Conservation (phyloP, 352 stramenopile genomes). For the Phytophthora podocarpi region DNA sequence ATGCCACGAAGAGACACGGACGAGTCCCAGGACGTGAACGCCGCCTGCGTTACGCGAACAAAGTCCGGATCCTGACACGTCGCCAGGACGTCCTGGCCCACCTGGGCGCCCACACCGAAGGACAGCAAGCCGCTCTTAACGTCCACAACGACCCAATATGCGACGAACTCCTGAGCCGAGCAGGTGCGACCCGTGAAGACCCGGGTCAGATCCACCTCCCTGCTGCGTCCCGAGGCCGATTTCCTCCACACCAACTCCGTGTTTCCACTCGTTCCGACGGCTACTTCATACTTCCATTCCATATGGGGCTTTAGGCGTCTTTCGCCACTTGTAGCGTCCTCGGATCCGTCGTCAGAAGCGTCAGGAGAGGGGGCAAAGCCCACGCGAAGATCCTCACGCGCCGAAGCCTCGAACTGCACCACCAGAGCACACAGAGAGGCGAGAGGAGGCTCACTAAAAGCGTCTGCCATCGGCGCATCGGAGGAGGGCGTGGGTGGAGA, state of each 20-base stretch:
- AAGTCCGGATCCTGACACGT: constrained; percentile 50
- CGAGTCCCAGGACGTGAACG: constrained; percentile 75
- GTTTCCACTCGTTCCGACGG: constrained; percentile 72
- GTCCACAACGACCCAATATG: constrained; percentile 76
- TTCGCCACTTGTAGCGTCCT: constrained; percentile 4
- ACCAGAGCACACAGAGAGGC: constrained; percentile 43
- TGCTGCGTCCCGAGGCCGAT: constrained; percentile 32
- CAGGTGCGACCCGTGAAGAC: constrained; percentile 79
- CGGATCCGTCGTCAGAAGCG: constrained; percentile 7
- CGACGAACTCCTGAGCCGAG: constrained; percentile 56
- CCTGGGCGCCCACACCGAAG: constrained; percentile 50
- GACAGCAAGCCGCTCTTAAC: constrained; percentile 36
- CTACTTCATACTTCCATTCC: constrained; percentile 72
- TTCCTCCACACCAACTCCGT: constrained; percentile 79
- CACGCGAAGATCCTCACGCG: constrained; percentile 71
- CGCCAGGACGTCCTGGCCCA: constrained; percentile 65
- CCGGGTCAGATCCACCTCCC: constrained; percentile 59
- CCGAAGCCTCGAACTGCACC: constrained; percentile 70
- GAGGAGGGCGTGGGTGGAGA: neutral
- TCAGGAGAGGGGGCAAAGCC: constrained; percentile 52
- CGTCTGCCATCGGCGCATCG: constrained; percentile 2
- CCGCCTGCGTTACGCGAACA: constrained; percentile 45
- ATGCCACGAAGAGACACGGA: constrained; percentile 56
- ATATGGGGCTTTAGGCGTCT: constrained; percentile 8
- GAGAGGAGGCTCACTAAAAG: constrained; percentile 9